Conservation (phyloP, 1,284 basidiomycete species). For the Chiua sp. region DNA sequence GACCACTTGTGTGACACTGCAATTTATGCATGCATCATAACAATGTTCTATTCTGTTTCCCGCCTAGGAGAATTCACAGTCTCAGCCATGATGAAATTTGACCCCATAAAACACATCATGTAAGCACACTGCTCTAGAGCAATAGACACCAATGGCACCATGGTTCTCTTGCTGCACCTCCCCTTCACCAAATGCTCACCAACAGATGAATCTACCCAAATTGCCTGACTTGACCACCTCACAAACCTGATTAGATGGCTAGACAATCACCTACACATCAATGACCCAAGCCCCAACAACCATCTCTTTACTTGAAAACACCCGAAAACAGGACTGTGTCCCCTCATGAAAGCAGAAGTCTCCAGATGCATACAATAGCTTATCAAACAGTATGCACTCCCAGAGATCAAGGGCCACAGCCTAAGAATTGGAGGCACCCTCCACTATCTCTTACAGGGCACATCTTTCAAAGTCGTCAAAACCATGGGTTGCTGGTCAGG, state of each 20-base stretch:
- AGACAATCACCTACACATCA: neutral
- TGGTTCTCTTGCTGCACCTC: constrained; percentile 30
- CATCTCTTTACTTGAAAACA: constrained; percentile 9
- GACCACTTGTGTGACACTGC: constrained; percentile 34
- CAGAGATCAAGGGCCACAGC: constrained; percentile 7
- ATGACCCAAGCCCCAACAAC: neutral
- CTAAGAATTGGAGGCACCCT: constrained; percentile 5
- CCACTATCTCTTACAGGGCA: constrained; percentile 1
- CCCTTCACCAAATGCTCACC: constrained; percentile 35
- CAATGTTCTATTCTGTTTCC: constrained; percentile 34
- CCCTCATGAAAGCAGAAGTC: neutral
- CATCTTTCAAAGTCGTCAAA: constrained; percentile 9
- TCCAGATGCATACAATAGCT: neutral
- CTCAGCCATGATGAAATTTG: constrained; percentile 30
- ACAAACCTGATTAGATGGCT: neutral
- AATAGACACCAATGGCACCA: constrained; percentile 19
- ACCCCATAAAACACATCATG: constrained; percentile 30
- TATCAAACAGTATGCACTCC: neutral
- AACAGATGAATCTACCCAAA: constrained; percentile 25
- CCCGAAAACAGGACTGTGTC: neutral
- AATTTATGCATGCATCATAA: constrained; percentile 39
- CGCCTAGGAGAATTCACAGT: neutral
- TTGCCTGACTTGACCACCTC: neutral
- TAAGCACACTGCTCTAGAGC: too few relatives aligned
- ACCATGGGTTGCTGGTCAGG: constrained; percentile 8